These are phyloP conservation scores for Apiospora arundinis DNA, from an alignment of 2,329 filamentous ascomycete species.

Conservation along the genomic window DNA sequence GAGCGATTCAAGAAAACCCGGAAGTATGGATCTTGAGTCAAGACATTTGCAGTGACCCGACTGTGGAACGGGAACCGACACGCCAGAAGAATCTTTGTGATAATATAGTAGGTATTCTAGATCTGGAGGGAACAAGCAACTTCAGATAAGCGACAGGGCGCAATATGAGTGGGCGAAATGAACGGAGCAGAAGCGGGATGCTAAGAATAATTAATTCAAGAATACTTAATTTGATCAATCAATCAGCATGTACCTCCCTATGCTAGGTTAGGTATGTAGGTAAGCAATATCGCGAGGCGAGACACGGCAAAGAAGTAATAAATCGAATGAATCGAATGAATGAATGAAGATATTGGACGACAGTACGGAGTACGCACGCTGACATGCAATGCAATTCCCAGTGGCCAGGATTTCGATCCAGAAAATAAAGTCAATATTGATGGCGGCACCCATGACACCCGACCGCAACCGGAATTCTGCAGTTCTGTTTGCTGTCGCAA, in stretches of 20 bases:
- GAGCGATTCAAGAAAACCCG: not conserved
- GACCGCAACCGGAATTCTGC: constrained; percentile 6
- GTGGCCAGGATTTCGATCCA: constrained; percentile 1
- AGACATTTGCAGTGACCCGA: constrained; percentile 5
- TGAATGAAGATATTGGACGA: not conserved
- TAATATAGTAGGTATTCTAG: not conserved
- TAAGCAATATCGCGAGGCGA: not conserved
- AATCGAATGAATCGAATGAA: too few relatives aligned
- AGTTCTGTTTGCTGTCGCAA: not conserved
- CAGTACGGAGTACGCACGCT: not conserved
- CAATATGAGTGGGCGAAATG: not conserved
- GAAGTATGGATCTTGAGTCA: constrained; percentile 15
- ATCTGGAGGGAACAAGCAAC: constrained; percentile 10
- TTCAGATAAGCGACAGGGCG: constrained; percentile 12
- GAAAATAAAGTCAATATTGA: constrained; percentile 8
- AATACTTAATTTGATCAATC: not conserved
- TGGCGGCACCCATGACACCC: not conserved
- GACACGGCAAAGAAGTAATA: not conserved
- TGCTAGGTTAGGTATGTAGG: too few relatives aligned
- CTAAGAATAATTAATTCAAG: too few relatives aligned
- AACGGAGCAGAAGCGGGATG: not conserved
- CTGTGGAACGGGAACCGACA: not conserved
- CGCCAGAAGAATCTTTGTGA: not conserved
- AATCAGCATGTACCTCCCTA: not conserved
- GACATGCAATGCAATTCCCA: constrained; percentile 2